Conservation (phyloP, 1,284 basidiomycete genomes). For the Boletellus dicymbophilus region DNA sequence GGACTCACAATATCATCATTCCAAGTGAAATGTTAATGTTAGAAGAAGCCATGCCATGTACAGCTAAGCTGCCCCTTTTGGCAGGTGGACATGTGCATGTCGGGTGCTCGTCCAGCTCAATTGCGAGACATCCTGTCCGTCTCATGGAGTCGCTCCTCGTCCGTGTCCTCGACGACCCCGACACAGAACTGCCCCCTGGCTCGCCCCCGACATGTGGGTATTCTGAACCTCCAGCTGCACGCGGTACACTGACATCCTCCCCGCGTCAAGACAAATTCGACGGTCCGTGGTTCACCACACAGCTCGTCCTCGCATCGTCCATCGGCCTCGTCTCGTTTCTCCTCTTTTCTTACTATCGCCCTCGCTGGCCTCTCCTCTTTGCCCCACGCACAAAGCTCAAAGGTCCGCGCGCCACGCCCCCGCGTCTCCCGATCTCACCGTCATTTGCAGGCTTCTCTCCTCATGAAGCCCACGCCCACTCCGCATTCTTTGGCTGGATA, state of each 20-base stretch:
- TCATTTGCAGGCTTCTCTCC: slow-evolving; percentile 77
- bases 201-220: slow-evolving; percentile 56
- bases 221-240: neutral
- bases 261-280: slow-evolving; percentile 70
- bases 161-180: slow-evolving; percentile 13
- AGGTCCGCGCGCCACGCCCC: slow-evolving; percentile 47
- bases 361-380: slow-evolving; percentile 87
- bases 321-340: slow-evolving; percentile 85
- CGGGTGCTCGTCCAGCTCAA: neutral
- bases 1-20: too few relatives aligned
- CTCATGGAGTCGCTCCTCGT: slow-evolving; percentile 7
- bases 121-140: slow-evolving; percentile 20
- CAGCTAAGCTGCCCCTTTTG: neutral
- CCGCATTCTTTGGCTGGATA: slow-evolving; percentile 94
- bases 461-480: slow-evolving; percentile 82
- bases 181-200: slow-evolving; percentile 51
- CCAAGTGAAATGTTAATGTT: too few relatives aligned
- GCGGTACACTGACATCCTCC: slow-evolving; percentile 1
- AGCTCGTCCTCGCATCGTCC: slow-evolving; percentile 75
- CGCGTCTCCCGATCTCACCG: neutral
- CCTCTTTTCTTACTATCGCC: slow-evolving; percentile 86
- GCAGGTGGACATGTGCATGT: neutral
- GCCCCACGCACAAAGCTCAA: slow-evolving; percentile 94
- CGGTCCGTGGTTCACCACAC: slow-evolving; percentile 94
- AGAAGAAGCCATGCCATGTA: too few relatives aligned